Percentiles rank a stretch among this genome's conserved stretches.
Evolutionary conservation across 305 asterid species (phyloP).

Genomic region (Ilex paraguariensis): DNA sequence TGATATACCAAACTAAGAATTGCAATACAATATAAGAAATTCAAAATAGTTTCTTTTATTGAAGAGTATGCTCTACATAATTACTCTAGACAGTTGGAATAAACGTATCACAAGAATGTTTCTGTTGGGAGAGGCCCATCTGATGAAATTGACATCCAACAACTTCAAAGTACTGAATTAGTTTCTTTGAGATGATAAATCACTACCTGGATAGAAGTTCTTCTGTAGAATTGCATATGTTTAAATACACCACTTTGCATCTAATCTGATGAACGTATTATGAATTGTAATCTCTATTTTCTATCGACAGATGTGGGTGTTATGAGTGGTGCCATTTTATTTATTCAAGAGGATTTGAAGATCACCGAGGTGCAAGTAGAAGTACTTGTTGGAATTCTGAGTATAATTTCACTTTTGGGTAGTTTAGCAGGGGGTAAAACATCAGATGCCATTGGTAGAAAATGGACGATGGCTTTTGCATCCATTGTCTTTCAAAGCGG

Average conservation of each 20-base stretch:
- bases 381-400: constrained; percentile 50
- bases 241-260: background rate
- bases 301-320: constrained; percentile 53
- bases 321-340: constrained; percentile 69
- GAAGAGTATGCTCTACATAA: too few species aligned
- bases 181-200: too few species aligned
- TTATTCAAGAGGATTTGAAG: constrained; percentile 50
- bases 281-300: background rate
- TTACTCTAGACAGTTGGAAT: too few species aligned
- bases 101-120: too few species aligned
- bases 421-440: constrained; percentile 58
- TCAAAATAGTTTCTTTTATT: too few species aligned
- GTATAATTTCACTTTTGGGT: constrained; percentile 55
- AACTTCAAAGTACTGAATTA: too few species aligned
- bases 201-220: background rate
- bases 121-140: too few species aligned
- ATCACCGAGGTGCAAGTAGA: constrained; percentile 52
- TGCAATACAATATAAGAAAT: too few species aligned
- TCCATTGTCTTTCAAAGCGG: constrained; percentile 52
- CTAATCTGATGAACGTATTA: too few species aligned
- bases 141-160: too few species aligned
- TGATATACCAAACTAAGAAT: too few species aligned
- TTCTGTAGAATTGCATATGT: too few species aligned
- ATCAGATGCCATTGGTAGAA: constrained; percentile 59
- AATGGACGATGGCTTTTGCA: constrained; percentile 65